Evolutionary conservation across 148 eudicot species (phyloP).

Genomic region (Rhododendron ferrugineum): DNA sequence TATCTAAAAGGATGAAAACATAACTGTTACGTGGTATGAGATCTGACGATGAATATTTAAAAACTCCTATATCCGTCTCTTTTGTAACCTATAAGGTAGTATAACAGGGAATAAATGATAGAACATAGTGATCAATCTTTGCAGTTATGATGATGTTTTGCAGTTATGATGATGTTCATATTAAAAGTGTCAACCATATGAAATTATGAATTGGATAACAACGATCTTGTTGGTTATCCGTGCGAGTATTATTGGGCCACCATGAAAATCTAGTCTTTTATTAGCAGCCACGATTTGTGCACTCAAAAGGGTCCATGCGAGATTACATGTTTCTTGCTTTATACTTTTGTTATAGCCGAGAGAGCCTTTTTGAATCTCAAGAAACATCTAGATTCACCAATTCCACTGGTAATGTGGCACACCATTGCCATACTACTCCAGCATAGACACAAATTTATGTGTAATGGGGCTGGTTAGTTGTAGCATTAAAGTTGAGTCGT

Average conservation of each 20-base stretch:
- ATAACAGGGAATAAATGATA: not conserved
- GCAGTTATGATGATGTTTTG: too few species aligned
- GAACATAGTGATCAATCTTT: too few species aligned
- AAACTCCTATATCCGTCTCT: not conserved
- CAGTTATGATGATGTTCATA: too few species aligned
- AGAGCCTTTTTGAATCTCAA: not conserved
- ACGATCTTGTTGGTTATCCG: not conserved
- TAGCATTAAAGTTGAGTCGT: not conserved
- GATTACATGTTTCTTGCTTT: not conserved
- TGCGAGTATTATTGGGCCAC: not conserved
- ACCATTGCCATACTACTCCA: not conserved
- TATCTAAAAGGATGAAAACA: too few species aligned
- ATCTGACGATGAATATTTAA: too few species aligned
- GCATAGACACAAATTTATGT: too few species aligned
- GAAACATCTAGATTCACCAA: not conserved
- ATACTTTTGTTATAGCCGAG: not conserved
- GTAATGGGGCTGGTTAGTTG: too few species aligned
- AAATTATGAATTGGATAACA: not conserved
- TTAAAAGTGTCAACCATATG: not conserved
- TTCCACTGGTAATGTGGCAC: not conserved
- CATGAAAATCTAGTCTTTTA: not conserved
- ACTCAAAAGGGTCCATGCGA: not conserved
- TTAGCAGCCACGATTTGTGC: conserved; percentile 5
- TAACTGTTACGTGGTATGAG: too few species aligned
- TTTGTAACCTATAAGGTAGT: not conserved